phyloP scores from a whole-genome alignment of 1,284 basidiomycete genomes.

The Exobasidium cylindrosporum region DNA sequence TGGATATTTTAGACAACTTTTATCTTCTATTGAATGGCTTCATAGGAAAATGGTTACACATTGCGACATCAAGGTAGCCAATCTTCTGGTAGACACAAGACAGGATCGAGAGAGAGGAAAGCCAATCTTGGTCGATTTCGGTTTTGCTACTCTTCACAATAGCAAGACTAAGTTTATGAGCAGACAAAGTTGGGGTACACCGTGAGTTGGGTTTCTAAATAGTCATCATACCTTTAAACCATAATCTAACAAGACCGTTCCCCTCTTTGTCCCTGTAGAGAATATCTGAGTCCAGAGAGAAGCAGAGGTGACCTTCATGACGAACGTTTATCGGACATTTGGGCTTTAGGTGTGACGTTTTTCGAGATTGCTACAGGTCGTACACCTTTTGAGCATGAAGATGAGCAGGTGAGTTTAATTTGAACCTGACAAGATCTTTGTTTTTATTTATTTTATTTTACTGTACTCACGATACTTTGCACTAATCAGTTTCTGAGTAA shows the following conservation, averaged over 20 bases:
- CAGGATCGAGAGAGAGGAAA: conserved; percentile 13
- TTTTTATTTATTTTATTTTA: neutral
- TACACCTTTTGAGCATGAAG: conserved; percentile 41
- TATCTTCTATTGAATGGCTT: conserved; percentile 38
- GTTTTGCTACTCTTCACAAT: conserved; percentile 42
- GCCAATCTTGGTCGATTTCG: conserved; percentile 32
- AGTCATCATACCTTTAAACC: too few relatives aligned
- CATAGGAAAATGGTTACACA: conserved; percentile 37
- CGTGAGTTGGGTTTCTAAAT: too few relatives aligned
- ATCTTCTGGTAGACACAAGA: conserved; percentile 29
- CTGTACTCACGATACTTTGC: neutral
- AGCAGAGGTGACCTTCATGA: conserved; percentile 32
- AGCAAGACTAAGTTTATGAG: conserved; percentile 30
- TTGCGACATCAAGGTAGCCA: conserved; percentile 46
- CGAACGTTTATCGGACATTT: conserved; percentile 38
- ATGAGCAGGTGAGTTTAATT: conserved; percentile 28
- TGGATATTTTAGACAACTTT: conserved; percentile 38
- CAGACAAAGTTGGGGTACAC: conserved; percentile 34
- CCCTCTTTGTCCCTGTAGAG: conserved; percentile 9
- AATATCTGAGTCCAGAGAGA: conserved; percentile 44
- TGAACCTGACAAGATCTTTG: too few relatives aligned
- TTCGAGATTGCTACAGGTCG: conserved; percentile 46
- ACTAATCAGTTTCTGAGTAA: conserved; percentile 13
- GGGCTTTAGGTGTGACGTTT: conserved; percentile 45
- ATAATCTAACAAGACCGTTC: too few relatives aligned